Evolutionary conservation across 2,329 filamentous ascomycete genomes (phyloP).

Genomic region (Cryphonectria carpinicola): DNA sequence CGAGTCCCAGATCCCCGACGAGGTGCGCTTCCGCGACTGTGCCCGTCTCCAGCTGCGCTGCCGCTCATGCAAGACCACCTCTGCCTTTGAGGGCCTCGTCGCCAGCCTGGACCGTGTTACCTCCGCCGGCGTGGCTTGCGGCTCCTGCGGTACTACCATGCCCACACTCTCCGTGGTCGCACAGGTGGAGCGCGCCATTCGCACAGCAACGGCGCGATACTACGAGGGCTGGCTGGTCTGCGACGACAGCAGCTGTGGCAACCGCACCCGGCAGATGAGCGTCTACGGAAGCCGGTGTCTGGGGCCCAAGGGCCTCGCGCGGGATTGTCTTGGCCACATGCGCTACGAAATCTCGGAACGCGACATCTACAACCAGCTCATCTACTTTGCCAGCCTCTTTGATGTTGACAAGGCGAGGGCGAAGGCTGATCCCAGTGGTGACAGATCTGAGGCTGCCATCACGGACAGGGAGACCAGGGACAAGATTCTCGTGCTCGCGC

Average conservation of each 20-base stretch:
- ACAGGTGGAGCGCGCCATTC: conserved; percentile 84
- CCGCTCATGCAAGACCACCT: conserved; percentile 73
- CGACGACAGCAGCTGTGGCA: conserved; percentile 84
- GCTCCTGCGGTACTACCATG: conserved; percentile 67
- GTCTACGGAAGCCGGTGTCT: conserved; percentile 92
- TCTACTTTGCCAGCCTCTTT: conserved; percentile 85
- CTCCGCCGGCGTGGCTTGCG: conserved; percentile 75
- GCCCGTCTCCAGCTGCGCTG: conserved; percentile 78
- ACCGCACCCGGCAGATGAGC: conserved; percentile 86
- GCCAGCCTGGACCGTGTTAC: conserved; percentile 63
- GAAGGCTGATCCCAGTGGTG: conserved; percentile 49
- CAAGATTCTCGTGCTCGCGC: conserved; percentile 71
- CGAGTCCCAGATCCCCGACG: conserved; percentile 92
- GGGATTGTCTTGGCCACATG: conserved; percentile 87
- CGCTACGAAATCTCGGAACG: conserved; percentile 86
- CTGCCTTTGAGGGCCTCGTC: conserved; percentile 77
- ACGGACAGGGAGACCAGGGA: conserved; percentile 59
- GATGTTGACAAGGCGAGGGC: conserved; percentile 81
- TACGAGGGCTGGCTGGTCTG: conserved; percentile 93
- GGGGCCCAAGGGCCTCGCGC: conserved; percentile 81
- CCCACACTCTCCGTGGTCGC: conserved; percentile 76
- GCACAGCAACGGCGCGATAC: conserved; percentile 77
- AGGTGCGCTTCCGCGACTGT: conserved; percentile 84
- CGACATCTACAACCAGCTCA: conserved; percentile 89
- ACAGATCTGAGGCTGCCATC: conserved; percentile 33